Base-by-base conservation (phyloP, 2,329 filamentous ascomycete genomes). In the Hypoxylon sp. region DNA sequence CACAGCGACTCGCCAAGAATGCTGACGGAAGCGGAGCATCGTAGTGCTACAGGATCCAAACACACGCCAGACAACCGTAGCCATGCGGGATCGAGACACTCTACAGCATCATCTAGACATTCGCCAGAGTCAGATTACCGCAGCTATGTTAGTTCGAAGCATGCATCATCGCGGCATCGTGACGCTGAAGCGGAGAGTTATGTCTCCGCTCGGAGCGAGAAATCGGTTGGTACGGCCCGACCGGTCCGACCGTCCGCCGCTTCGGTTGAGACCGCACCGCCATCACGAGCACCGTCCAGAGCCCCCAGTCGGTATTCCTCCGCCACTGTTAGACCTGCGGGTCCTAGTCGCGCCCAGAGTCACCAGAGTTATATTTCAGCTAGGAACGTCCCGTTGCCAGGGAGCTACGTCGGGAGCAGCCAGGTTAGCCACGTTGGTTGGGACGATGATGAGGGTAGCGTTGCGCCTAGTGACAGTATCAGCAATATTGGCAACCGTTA, bases 391-490 rank as follows among this genome's bases (percentile, higher is more conserved):
- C 76, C 81, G n/a, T 74, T 83, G 24, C 83, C 84, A 0, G 73
- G 75, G 22, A 85, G 83, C 60, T 77, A 77, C 2, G 76, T 78
- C 3, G 82, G 83, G 10, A 81, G 79, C 63, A 82, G 81, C 53
- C 77, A 81, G 26, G 77, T 78, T 61, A 82, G 81, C 55, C 77
- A 81, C 24, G 77, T 78, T 8, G 75, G 78, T 44, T 82, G 81
- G 77, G 83, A 85, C 9, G 83, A 85, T 42, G 86, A 88, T 70
- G 78, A 79, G 56, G 83, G 81, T 53, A 89, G 86, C 72, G 80
- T 90, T 37, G 86, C 84, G 47, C 88, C 88, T 1, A 86, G 84
- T 72, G 88, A 90, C 74, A 90, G 88, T 73, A 88, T 90, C 62
- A 89, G 87, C 75, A 87, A 86, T 71, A 82, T 89, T n/a, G 88